Evolutionary conservation across 2,329 filamentous ascomycete species (phyloP), one percentile per base, ranked within the genome.

Genomic region (Fusarium siculi): DNA sequence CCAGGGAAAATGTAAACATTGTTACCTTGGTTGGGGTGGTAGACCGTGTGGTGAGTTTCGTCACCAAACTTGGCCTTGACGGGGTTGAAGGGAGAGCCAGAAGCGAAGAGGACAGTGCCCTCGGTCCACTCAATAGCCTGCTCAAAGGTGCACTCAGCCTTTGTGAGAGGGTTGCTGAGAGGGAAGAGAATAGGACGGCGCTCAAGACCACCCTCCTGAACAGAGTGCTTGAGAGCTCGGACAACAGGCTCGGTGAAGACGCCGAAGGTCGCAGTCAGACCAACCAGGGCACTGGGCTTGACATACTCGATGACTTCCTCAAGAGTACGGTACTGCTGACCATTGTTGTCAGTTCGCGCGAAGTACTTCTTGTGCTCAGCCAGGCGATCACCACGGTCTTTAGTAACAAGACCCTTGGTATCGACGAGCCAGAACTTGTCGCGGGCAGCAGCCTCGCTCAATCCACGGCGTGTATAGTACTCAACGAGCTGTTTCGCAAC

Each of bases 401-500:
- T 88, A 73, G 96, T 97, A 58, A 99, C 96, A 28, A 99, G 92
- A 77, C 96, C 96, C 87, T 96, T 96, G 80, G 95, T 97, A 85
- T 98, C 96, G 68, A 98, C 95, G 53, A 99, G 93, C 90, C 93
- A 98, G 89, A 99, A 98, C 87, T 96, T 96, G 80, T 92, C 90
- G 78, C 92, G 91, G 63, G 96, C 96, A 73, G 94, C 92, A 78
- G 95, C 90, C 83, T 98, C 96, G 15, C 92, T 93, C 79, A 98
- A 87, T 44, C 96, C 96, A 77, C 95, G 93, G 76, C 94, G 93
- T 79, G 95, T 94, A 86, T 98, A 98, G 88, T 94, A 98, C 84
- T 97, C 94, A 64, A 97, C 95, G 73, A 99, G 93, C 86, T 98
- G 96, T 88, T 97, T 97, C 68, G 96, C 96, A 68, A 99, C 96